A percentile compares a stretch with the other conserved stretches of the same genome.
phyloP scores from a whole-genome alignment of 73 alveolate species.

The Blepharisma japonicum region DNA sequence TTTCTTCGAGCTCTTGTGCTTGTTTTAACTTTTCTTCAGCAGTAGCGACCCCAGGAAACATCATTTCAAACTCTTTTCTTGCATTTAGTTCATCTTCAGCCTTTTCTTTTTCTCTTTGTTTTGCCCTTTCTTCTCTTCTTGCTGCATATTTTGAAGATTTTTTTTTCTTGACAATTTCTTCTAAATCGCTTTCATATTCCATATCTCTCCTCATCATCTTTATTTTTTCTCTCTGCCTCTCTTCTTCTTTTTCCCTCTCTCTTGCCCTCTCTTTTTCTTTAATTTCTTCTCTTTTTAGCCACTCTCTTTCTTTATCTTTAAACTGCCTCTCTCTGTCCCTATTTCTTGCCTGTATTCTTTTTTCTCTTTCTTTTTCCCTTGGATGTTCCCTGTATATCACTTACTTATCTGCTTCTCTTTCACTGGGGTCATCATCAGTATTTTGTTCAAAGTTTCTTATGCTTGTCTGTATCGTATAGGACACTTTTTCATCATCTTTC shows the following conservation, averaged over 20 bases:
- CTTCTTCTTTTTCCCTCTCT: constrained; percentile 29
- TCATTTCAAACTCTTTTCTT: constrained; percentile 26
- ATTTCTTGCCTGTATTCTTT: constrained; percentile 5
- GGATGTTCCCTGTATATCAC: not conserved
- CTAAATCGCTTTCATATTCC: constrained; percentile 4
- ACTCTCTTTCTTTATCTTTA: constrained; percentile 26
- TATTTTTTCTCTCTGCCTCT: not conserved
- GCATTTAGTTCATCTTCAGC: constrained; percentile 16
- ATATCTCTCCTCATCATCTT: constrained; percentile 9
- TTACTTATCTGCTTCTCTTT: constrained; percentile 26
- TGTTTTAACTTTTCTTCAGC: constrained; percentile 21
- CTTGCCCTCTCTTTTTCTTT: constrained; percentile 29
- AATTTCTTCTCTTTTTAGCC: constrained; percentile 9
- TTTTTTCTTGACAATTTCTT: constrained; percentile 21
- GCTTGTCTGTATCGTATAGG: not conserved
- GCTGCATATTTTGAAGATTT: not conserved
- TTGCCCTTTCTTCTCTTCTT: constrained; percentile 7
- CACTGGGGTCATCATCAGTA: constrained; percentile 24
- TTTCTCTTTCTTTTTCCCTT: constrained; percentile 31
- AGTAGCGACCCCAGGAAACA: constrained; percentile 32
- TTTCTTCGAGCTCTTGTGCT: constrained; percentile 15
- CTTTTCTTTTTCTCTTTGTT: constrained; percentile 27
- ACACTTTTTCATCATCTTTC: constrained; percentile 22
- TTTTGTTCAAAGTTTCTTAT: constrained; percentile 16
- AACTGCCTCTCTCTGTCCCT: constrained; percentile 18